A percentile compares a stretch with the other conserved stretches of the same genome.
These are phyloP conservation scores for Penicillium pulvis DNA, from an alignment of 495 filamentous ascomycete genomes.

Conservation along the genomic window DNA sequence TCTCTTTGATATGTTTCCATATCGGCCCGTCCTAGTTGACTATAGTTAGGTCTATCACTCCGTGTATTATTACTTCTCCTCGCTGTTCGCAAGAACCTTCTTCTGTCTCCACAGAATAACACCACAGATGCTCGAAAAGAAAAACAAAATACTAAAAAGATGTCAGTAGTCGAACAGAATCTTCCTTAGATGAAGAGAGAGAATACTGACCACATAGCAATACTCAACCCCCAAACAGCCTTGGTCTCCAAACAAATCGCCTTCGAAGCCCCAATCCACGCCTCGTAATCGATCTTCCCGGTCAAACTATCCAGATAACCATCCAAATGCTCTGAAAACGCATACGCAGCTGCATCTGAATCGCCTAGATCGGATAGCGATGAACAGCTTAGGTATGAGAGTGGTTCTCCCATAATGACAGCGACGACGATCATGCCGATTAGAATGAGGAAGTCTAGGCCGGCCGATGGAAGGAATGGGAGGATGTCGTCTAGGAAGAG, in stretches of 20 bases:
- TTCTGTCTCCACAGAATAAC: slow-evolving; percentile 60
- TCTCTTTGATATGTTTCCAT: background rate
- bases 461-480: slow-evolving; percentile 66
- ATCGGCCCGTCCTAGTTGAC: background rate
- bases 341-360: slow-evolving; percentile 42
- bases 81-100: slow-evolving; percentile 33
- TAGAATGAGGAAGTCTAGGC: slow-evolving; percentile 66
- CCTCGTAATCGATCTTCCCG: slow-evolving; percentile 52
- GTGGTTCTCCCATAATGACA: slow-evolving; percentile 75
- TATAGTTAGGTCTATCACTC: background rate
- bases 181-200: background rate
- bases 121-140: slow-evolving; percentile 61
- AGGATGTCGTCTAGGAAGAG: slow-evolving; percentile 77
- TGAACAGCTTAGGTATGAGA: slow-evolving; percentile 76
- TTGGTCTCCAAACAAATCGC: slow-evolving; percentile 83
- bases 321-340: slow-evolving; percentile 46
- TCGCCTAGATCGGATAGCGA: slow-evolving; percentile 45
- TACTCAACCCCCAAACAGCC: slow-evolving; percentile 84
- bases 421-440: slow-evolving; percentile 72
- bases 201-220: slow-evolving; percentile 67
- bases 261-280: slow-evolving; percentile 67
- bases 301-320: slow-evolving; percentile 41
- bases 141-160: slow-evolving; percentile 63
- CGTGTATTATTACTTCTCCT: slow-evolving; percentile 22
- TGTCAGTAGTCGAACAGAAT: slow-evolving; percentile 10